Conservation (phyloP, 805 yeast species). For the Maudiozyma pseudohumilis region DNA sequence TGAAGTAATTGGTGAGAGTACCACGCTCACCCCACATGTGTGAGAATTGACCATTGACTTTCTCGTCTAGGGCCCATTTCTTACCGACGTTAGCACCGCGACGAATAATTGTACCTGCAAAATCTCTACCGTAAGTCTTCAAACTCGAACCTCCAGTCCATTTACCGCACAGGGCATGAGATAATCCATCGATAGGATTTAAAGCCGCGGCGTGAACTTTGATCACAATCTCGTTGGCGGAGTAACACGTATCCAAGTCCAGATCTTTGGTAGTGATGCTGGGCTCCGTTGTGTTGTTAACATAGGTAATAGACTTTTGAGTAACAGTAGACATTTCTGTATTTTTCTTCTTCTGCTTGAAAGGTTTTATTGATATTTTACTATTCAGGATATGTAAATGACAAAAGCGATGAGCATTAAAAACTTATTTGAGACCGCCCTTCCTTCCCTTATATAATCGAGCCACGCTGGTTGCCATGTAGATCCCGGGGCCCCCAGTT, state of each 20-base stretch:
- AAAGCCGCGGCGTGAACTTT: conserved; percentile 25
- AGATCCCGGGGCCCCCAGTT: too few relatives aligned
- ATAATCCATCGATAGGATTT: conserved; percentile 24
- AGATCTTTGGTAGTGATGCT: conserved; percentile 12
- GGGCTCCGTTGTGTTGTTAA: conserved; percentile 14
- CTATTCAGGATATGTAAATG: too few relatives aligned
- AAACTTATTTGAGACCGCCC: too few relatives aligned
- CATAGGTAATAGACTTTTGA: conserved; percentile 19
- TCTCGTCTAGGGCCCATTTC: conserved; percentile 19
- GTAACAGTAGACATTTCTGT: conserved; percentile 7
- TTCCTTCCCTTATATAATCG: too few relatives aligned
- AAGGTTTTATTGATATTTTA: too few relatives aligned
- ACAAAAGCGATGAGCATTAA: too few relatives aligned
- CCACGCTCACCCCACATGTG: conserved; percentile 29
- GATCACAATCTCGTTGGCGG: conserved; percentile 20
- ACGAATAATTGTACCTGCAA: conserved; percentile 22
- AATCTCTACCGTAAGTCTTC: conserved; percentile 25
- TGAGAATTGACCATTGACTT: conserved; percentile 19
- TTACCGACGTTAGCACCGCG: conserved; percentile 15
- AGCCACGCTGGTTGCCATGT: too few relatives aligned
- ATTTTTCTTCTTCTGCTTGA: not conserved
- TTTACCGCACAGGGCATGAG: conserved; percentile 10
- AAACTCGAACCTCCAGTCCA: conserved; percentile 5
- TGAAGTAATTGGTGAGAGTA: conserved; percentile 38
- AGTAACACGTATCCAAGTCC: conserved; percentile 19